phyloP scores from a whole-genome alignment of 2,329 filamentous ascomycete genomes.

The Colletotrichum orbiculare region DNA sequence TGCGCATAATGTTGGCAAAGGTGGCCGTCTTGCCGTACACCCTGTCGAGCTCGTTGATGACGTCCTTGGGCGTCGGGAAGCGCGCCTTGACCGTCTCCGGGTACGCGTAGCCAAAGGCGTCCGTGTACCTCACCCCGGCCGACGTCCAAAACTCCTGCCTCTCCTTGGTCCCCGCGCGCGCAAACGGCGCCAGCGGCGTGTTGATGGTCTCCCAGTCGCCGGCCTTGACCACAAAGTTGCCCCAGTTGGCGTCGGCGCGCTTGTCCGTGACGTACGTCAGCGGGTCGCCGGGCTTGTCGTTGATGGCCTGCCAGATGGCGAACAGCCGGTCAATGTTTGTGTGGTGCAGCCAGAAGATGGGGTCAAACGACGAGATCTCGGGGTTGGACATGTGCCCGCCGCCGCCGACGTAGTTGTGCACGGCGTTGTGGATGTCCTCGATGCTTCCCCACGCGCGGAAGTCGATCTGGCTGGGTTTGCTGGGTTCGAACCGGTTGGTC shows the following conservation, averaged over 20 bases:
- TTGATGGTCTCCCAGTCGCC: constrained; percentile 39
- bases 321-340: constrained; percentile 33
- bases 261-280: constrained; percentile 28
- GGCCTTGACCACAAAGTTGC: constrained; percentile 45
- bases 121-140: constrained; percentile 40
- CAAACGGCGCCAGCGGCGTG: constrained; percentile 43
- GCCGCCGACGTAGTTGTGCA: constrained; percentile 48
- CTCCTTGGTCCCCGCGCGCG: constrained; percentile 7
- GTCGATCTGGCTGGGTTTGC: constrained; percentile 7
- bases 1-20: constrained; percentile 29
- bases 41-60: constrained; percentile 36
- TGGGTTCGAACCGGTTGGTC: constrained; percentile 23
- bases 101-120: constrained; percentile 43
- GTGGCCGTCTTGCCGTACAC: constrained; percentile 29
- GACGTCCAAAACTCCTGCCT: constrained; percentile 43
- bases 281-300: constrained; percentile 24
- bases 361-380: constrained; percentile 71
- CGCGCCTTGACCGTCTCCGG: constrained; percentile 42
- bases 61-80: constrained; percentile 34
- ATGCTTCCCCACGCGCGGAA: constrained; percentile 38
- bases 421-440: constrained; percentile 53
- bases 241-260: constrained; percentile 16
- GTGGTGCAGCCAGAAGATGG: constrained; percentile 66
- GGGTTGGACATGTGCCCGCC: constrained; percentile 58
- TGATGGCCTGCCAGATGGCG: constrained; percentile 33